Evolutionary conservation across 306 rosid genomes (phyloP).

Genomic region (Trifolium fragiferum): DNA sequence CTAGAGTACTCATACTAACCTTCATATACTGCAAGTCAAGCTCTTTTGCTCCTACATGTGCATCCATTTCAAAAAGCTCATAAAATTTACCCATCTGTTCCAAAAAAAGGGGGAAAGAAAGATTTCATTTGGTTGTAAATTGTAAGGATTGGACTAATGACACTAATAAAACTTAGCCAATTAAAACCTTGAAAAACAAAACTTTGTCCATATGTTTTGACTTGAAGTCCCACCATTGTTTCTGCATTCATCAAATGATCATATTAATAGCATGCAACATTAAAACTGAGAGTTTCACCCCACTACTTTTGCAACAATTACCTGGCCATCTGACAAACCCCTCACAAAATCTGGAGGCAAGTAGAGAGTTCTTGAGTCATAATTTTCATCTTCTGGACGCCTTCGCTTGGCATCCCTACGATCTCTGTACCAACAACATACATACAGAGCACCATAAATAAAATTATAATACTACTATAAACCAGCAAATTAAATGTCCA

Average conservation of each 20-base stretch:
- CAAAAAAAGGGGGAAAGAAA: conserved; percentile 29
- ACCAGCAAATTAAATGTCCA: conserved; percentile 2
- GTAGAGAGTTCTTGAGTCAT: conserved; percentile 82
- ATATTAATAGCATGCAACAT: conserved; percentile 39
- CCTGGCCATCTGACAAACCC: conserved; percentile 85
- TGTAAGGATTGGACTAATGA: conserved; percentile 18
- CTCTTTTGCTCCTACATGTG: conserved; percentile 84
- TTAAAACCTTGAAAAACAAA: conserved; percentile 80
- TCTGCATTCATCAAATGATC: conserved; percentile 55
- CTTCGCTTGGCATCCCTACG: conserved; percentile 75
- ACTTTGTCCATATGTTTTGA: conserved; percentile 95
- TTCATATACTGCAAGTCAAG: conserved; percentile 94
- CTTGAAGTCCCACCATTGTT: conserved; percentile 99
- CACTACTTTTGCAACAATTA: conserved; percentile 41
- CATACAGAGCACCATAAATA: conserved; percentile 34
- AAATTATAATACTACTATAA: conserved; percentile 20
- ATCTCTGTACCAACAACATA: conserved; percentile 54
- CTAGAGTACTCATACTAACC: conserved; percentile 50
- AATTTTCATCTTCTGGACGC: conserved; percentile 69
- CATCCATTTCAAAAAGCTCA: conserved; percentile 98
- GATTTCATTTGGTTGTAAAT: conserved; percentile 34
- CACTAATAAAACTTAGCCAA: conserved; percentile 38
- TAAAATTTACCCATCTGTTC: conserved; percentile 95
- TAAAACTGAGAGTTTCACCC: conserved; percentile 16
- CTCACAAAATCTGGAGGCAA: conserved; percentile 74